Conservation (phyloP, 1,284 basidiomycete genomes). For the Pyrrhoderma noxium region DNA sequence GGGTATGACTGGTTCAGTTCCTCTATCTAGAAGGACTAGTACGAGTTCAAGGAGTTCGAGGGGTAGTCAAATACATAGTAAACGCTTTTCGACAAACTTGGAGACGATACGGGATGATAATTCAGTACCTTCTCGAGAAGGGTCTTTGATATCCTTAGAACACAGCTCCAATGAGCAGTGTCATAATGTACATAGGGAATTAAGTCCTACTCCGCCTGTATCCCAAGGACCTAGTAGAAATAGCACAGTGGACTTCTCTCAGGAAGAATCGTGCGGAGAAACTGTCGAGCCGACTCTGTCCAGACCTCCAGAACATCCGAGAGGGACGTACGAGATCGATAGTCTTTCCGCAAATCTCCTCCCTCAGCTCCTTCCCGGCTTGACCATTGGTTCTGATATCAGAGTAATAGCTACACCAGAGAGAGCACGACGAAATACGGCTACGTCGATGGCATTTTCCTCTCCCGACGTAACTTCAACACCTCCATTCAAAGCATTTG, state of each 20-base stretch:
- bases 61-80: not conserved
- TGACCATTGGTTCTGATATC: constrained; percentile 48
- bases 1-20: not conserved
- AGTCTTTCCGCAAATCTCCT: constrained; percentile 58
- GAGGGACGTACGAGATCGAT: constrained; percentile 53
- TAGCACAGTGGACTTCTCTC: no score
- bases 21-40: not conserved
- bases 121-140: not conserved
- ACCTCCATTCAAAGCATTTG: constrained; percentile 25
- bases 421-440: constrained; percentile 23
- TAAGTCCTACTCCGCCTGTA: not conserved
- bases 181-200: no score
- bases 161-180: constrained; percentile 18
- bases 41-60: not conserved
- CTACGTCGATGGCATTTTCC: constrained; percentile 30
- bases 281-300: constrained; percentile 19
- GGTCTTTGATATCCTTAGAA: not conserved
- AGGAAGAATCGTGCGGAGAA: no score
- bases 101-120: constrained; percentile 9
- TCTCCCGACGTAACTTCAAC: constrained; percentile 54
- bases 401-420: constrained; percentile 39
- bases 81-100: constrained; percentile 1
- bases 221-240: not conserved
- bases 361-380: constrained; percentile 60
- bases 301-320: constrained; percentile 32